A percentile compares a stretch with the other conserved stretches of the same genome.
These are phyloP conservation scores for Trametes cingulata DNA, from an alignment of 768 basidiomycete species.

Conservation along the genomic window DNA sequence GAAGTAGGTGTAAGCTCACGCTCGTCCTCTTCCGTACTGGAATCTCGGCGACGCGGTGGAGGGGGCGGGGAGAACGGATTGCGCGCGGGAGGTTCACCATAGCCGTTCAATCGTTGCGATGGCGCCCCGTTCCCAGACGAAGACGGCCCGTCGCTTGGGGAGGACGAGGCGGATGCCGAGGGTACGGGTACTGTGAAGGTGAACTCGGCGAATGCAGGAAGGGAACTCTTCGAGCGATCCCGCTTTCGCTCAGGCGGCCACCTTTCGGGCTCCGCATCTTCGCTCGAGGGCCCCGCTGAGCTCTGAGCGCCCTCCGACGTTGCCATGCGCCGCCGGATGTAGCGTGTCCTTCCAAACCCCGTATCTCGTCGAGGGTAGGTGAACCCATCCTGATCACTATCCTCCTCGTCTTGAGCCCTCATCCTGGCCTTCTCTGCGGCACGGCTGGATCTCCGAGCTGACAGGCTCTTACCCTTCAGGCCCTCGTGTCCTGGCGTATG, in stretches of 20 bases:
- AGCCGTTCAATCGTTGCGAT: neutral
- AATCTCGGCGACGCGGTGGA: neutral
- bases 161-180: neutral
- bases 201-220: slow-evolving; percentile 13
- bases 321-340: neutral
- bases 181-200: slow-evolving; percentile 11
- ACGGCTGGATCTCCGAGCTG: neutral
- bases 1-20: slow-evolving; percentile 7
- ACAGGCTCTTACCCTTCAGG: neutral
- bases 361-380: neutral
- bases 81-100: neutral
- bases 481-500: neutral
- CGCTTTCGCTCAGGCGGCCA: neutral
- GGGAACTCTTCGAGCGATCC: neutral
- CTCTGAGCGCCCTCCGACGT: neutral
- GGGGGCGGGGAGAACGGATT: slow-evolving; percentile 3
- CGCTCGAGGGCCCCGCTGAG: neutral
- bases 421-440: neutral
- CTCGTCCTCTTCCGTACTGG: slow-evolving; percentile 8
- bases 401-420: neutral
- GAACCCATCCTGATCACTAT: neutral
- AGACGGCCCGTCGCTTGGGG: neutral
- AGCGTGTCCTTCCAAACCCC: neutral
- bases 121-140: neutral
- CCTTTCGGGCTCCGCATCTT: neutral